Evolutionary conservation across 2,329 filamentous ascomycete species (phyloP).

Genomic region (Aureobasidium lini): DNA sequence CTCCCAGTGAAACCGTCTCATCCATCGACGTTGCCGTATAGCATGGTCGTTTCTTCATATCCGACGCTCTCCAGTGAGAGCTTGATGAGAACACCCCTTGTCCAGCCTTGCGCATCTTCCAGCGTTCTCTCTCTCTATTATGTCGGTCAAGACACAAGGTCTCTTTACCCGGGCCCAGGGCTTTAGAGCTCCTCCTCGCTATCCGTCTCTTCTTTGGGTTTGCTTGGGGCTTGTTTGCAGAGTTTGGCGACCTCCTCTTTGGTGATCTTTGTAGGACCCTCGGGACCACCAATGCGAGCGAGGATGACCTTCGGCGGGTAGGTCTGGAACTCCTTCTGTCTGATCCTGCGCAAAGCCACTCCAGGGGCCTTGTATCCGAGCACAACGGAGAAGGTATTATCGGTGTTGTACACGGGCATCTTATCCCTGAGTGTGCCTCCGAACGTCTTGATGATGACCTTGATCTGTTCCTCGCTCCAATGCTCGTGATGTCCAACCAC

Average conservation of each 20-base stretch:
- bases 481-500: slow-evolving; percentile 15
- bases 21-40: too few relatives aligned
- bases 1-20: too few relatives aligned
- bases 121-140: too few relatives aligned
- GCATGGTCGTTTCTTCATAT: too few relatives aligned
- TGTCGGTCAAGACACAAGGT: too few relatives aligned
- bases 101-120: too few relatives aligned
- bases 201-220: background rate
- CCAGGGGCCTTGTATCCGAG: slow-evolving; percentile 11
- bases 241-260: background rate
- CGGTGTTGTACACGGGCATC: background rate
- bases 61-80: too few relatives aligned
- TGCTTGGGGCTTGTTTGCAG: background rate
- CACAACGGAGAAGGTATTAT: slow-evolving; percentile 10
- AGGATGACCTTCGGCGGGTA: background rate
- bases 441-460: slow-evolving; percentile 12
- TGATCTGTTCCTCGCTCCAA: slow-evolving; percentile 10
- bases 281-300: background rate
- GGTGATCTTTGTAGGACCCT: background rate
- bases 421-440: slow-evolving; percentile 13
- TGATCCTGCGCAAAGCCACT: background rate
- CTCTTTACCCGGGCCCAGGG: too few relatives aligned
- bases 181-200: background rate
- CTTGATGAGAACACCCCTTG: too few relatives aligned
- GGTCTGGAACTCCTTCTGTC: background rate